A percentile compares a stretch with the other conserved stretches of the same genome.
Conservation (phyloP, 2,329 filamentous ascomycete genomes). For the Didymella keratinophila region DNA sequence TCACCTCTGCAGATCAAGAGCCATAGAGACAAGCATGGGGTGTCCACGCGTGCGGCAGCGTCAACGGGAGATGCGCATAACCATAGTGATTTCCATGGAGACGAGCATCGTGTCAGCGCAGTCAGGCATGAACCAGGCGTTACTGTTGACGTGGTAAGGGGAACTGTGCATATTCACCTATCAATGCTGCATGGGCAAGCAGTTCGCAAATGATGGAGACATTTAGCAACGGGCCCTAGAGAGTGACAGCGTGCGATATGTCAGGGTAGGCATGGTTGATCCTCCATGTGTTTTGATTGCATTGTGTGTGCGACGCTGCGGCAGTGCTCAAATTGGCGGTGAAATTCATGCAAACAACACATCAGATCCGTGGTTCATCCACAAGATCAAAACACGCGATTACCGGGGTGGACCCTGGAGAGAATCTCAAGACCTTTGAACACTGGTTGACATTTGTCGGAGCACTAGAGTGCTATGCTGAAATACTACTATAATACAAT, state of each 20-base stretch:
- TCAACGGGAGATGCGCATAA: constrained; percentile 23
- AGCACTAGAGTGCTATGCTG: constrained; percentile 34
- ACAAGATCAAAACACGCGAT: constrained; percentile 19
- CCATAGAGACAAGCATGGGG: background rate
- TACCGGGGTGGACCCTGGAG: constrained; percentile 21
- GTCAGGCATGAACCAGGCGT: constrained; percentile 16
- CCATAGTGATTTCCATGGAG: constrained; percentile 18
- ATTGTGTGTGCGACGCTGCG: constrained; percentile 13
- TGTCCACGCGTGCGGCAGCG: constrained; percentile 1
- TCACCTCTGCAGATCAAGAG: constrained; percentile 6
- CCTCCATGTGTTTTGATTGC: constrained; percentile 17
- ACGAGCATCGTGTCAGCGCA: constrained; percentile 14
- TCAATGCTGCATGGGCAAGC: constrained; percentile 21
- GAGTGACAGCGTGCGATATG: constrained; percentile 6
- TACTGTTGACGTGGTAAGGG: constrained; percentile 15
- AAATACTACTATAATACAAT: constrained; percentile 42
- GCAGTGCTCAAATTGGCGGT: constrained; percentile 13
- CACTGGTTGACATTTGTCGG: constrained; percentile 28
- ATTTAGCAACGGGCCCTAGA: constrained; percentile 11
- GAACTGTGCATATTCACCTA: background rate
- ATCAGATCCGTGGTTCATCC: constrained; percentile 20
- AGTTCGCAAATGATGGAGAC: constrained; percentile 15
- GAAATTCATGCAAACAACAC: constrained; percentile 16
- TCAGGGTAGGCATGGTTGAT: constrained; percentile 27
- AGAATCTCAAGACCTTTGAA: constrained; percentile 29